Conservation (phyloP, 345 rosid species). For the Orychophragmus violaceus region DNA sequence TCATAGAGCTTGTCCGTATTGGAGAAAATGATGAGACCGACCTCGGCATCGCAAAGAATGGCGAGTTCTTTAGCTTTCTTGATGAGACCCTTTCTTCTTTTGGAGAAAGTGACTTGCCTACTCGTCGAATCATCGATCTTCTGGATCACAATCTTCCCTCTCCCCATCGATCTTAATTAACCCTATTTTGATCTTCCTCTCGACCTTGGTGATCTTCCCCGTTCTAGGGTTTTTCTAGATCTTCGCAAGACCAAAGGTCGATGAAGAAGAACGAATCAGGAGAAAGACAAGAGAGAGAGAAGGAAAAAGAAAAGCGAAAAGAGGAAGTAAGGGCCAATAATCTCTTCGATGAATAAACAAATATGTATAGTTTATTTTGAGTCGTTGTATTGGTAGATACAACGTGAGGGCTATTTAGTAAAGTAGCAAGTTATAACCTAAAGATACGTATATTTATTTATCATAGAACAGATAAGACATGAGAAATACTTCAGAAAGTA, state of each 20-base stretch:
- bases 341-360: slow-evolving; percentile 19
- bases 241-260: slow-evolving; percentile 7
- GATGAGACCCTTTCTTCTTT: slow-evolving; percentile 67
- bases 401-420: slow-evolving; percentile 8
- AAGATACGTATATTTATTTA: background rate
- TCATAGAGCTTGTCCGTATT: slow-evolving; percentile 65
- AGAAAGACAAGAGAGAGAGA: slow-evolving; percentile 10
- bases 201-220: slow-evolving; percentile 1
- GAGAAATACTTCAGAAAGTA: background rate
- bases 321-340: slow-evolving; percentile 15
- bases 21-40: slow-evolving; percentile 58
- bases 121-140: slow-evolving; percentile 62
- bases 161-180: slow-evolving; percentile 44
- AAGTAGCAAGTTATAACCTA: background rate
- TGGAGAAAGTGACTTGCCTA: slow-evolving; percentile 72
- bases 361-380: background rate
- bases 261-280: slow-evolving; percentile 15
- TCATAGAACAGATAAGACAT: background rate
- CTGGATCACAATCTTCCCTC: slow-evolving; percentile 73
- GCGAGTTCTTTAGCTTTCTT: slow-evolving; percentile 77
- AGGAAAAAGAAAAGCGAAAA: too few relatives aligned
- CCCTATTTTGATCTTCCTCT: slow-evolving; percentile 1
- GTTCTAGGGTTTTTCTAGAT: slow-evolving; percentile 35
- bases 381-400: background rate
- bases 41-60: slow-evolving; percentile 63